Percentiles rank a stretch among this genome's conserved stretches.
Conservation (phyloP, 441 rosid species). For the Gossypium davidsonii region DNA sequence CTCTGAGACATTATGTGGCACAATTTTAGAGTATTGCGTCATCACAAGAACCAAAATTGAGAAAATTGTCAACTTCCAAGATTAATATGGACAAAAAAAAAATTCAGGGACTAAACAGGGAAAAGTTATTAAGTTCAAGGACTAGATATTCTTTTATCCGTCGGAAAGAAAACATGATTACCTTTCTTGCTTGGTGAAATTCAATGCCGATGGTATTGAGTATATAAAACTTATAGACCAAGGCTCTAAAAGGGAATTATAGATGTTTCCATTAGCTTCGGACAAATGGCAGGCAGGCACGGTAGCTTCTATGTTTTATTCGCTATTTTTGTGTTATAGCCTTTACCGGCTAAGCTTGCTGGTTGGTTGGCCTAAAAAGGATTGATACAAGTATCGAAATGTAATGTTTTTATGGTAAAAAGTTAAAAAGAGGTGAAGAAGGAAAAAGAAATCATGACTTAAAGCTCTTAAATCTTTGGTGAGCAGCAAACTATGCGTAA, state of each 20-base stretch:
- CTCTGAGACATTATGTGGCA: too few relatives aligned
- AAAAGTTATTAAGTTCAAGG: too few relatives aligned
- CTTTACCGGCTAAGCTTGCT: constrained; percentile 6
- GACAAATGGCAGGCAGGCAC: constrained; percentile 30
- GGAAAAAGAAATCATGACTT: background rate
- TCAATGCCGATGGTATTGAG: background rate
- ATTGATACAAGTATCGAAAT: background rate
- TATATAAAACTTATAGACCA: constrained; percentile 9
- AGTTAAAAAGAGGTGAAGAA: background rate
- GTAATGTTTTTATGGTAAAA: constrained; percentile 9
- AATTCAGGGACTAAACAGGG: too few relatives aligned
- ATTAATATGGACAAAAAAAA: too few relatives aligned
- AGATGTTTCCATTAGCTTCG: constrained; percentile 28
- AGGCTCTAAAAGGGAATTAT: constrained; percentile 24
- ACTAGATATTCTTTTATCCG: too few relatives aligned
- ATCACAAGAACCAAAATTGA: too few relatives aligned
- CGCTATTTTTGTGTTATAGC: background rate
- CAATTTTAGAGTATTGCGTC: too few relatives aligned
- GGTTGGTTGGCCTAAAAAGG: constrained; percentile 20
- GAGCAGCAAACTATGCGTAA: constrained; percentile 17
- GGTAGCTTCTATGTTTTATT: constrained; percentile 17
- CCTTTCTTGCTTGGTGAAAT: background rate
- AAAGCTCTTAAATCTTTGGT: background rate
- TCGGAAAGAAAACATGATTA: background rate
- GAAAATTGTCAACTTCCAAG: too few relatives aligned